A percentile compares a stretch with the other conserved stretches of the same genome.
Evolutionary conservation across 257 asterid genomes (phyloP).

Genomic region (Eustoma russellianum): DNA sequence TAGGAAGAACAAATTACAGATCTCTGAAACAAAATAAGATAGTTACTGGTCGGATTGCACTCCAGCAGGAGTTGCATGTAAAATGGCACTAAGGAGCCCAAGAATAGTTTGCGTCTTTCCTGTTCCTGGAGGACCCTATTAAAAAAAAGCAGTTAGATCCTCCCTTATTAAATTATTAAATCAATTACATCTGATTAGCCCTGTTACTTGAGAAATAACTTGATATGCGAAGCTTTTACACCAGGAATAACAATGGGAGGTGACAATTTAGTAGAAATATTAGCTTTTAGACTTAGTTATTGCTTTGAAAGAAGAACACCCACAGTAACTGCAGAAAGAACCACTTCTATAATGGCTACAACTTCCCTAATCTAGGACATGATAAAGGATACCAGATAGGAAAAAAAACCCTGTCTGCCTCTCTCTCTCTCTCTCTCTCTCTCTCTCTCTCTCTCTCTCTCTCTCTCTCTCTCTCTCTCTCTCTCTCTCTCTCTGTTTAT

Average conservation of each 20-base stretch:
- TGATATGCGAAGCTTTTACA: neutral
- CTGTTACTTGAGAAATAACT: neutral
- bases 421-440: too few relatives aligned
- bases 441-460: too few relatives aligned
- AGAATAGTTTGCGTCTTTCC: conserved; percentile 98
- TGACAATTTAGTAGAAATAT: neutral
- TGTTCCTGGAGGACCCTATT: conserved; percentile 98
- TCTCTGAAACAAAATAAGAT: conserved; percentile 7
- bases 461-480: too few relatives aligned
- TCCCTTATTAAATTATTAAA: conserved; percentile 3
- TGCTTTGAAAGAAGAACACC: neutral
- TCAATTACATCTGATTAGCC: neutral
- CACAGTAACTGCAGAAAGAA: too few relatives aligned
- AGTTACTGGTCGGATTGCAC: conserved; percentile 61
- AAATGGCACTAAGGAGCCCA: conserved; percentile 87
- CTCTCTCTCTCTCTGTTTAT: too few relatives aligned
- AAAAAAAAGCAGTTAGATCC: conserved; percentile 25
- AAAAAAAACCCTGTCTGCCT: neutral
- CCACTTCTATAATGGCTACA: too few relatives aligned
- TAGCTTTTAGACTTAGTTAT: too few relatives aligned
- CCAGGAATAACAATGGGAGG: neutral
- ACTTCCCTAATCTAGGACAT: neutral
- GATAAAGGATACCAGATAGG: neutral
- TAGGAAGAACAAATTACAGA: too few relatives aligned
- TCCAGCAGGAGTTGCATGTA: conserved; percentile 97